Base-by-base conservation (phyloP, 495 filamentous ascomycete genomes). In the Xylaria telfairii region DNA sequence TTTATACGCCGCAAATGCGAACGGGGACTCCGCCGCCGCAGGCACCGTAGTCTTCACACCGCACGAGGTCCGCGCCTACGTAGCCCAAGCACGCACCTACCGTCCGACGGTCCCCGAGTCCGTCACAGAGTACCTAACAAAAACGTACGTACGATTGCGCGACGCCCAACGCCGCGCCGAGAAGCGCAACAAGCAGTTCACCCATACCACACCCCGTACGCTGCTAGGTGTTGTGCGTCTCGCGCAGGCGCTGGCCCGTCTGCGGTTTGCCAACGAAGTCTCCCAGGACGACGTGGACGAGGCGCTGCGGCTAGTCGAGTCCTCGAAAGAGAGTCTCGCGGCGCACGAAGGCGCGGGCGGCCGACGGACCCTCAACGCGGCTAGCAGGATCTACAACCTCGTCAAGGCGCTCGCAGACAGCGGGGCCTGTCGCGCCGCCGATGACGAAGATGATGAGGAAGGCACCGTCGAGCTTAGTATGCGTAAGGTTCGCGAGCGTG, bases 231-330 rank as follows among this genome's bases (percentile, higher is more conserved):
- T 98, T 42, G 84, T 98, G 13, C 95, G 96, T 86, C 87, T 99
- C 10, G 92, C 96, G 0, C 96, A 99, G 80, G 96, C 96, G 12
- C 87, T 99, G n/a, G 96, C 96, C 12, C 92, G 96, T 64, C 88
- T 99, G 53, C 90, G 95, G 1, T 98, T 98, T 82, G 89, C 89
- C 54, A 87, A 91, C 44, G 84, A 86, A 46, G 96, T 98, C 17
- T 91, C 93, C 39, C 90, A 92, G 26, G 95, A 98, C 69, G 96
- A 99, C 77, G 94, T 98, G 5, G 96, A 99, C 74, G 96, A 99
- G 81, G 96, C 96, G 1, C 83, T 99, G 64, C 88, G 96, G 46
- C 87, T 99, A 34, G 87, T 97, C 34, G 94, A 98, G 76, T 93
- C 96, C 41, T 94, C 92, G 81, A 97, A 97, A 83, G 91, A 96